A percentile compares a stretch with the other conserved stretches of the same genome.
Evolutionary conservation across 2,329 filamentous ascomycete species (phyloP).

Genomic region (Penicillium concentricum): DNA sequence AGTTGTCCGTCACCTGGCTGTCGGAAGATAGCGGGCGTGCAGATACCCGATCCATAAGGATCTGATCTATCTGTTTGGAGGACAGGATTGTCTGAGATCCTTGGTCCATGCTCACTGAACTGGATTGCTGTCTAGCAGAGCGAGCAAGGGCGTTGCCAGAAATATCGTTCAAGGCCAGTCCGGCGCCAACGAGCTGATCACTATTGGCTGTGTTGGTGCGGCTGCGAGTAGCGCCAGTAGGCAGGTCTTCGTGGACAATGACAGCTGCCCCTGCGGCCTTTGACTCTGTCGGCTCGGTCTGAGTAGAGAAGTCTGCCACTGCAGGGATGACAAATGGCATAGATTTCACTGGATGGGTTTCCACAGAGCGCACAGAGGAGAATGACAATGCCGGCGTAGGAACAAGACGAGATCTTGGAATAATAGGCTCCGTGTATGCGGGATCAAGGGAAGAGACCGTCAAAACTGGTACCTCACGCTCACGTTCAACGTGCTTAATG

Average conservation of each 20-base stretch:
- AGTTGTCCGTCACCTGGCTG: slow-evolving; percentile 26
- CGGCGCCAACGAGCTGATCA: slow-evolving; percentile 27
- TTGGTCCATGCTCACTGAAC: slow-evolving; percentile 61
- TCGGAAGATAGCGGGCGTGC: slow-evolving; percentile 35
- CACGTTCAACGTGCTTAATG: slow-evolving; percentile 10
- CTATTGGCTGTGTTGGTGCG: slow-evolving; percentile 34
- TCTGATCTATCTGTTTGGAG: slow-evolving; percentile 74
- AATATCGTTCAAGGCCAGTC: slow-evolving; percentile 61
- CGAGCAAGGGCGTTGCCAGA: slow-evolving; percentile 54
- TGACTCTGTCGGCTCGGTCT: slow-evolving; percentile 23
- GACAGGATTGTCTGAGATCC: slow-evolving; percentile 81
- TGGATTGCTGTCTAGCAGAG: slow-evolving; percentile 24
- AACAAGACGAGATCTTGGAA: slow-evolving; percentile 17
- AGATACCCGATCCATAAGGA: slow-evolving; percentile 60
- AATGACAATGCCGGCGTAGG: slow-evolving; percentile 35
- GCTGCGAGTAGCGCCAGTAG: slow-evolving; percentile 51
- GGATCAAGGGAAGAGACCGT: slow-evolving; percentile 30
- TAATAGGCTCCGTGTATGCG: slow-evolving; percentile 34
- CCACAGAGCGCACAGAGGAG: slow-evolving; percentile 45
- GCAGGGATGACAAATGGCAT: slow-evolving; percentile 28
- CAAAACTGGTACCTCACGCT: slow-evolving; percentile 21
- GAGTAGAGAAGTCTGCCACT: slow-evolving; percentile 20
- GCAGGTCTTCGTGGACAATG: slow-evolving; percentile 64
- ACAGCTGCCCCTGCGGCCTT: slow-evolving; percentile 37
- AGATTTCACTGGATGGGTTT: slow-evolving; percentile 46